phyloP scores from a whole-genome alignment of 1,284 basidiomycete genomes.

The Tilletia walkeri region DNA sequence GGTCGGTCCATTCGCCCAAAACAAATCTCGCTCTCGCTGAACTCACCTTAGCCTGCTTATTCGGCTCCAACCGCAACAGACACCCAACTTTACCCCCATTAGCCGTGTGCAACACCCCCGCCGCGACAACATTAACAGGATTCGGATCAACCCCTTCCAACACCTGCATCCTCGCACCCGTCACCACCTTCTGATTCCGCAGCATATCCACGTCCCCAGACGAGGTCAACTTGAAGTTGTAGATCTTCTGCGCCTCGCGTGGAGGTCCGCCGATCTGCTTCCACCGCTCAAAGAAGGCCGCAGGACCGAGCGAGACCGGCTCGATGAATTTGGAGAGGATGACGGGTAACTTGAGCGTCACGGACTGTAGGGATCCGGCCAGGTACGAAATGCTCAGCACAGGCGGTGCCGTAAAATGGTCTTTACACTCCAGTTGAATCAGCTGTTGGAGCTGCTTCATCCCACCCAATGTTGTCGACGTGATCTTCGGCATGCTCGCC shows the following conservation, averaged over 20 bases:
- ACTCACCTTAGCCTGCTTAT: slow-evolving; percentile 82
- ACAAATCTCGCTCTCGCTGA: neutral
- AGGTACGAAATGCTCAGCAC: slow-evolving; percentile 86
- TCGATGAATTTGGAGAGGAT: slow-evolving; percentile 89
- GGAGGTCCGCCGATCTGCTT: slow-evolving; percentile 92
- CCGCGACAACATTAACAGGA: slow-evolving; percentile 78
- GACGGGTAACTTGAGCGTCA: slow-evolving; percentile 81
- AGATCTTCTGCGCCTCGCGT: slow-evolving; percentile 83
- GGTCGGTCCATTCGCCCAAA: no score
- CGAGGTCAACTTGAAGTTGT: slow-evolving; percentile 69
- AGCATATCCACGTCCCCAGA: slow-evolving; percentile 70
- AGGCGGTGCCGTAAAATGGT: slow-evolving; percentile 73
- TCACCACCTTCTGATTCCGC: slow-evolving; percentile 72
- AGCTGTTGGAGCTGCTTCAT: slow-evolving; percentile 89
- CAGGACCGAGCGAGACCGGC: slow-evolving; percentile 75
- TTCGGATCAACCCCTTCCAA: slow-evolving; percentile 66
- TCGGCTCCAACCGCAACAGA: slow-evolving; percentile 86
- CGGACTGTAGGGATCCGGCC: slow-evolving; percentile 82
- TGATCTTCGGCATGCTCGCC: slow-evolving; percentile 83
- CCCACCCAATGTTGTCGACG: slow-evolving; percentile 71
- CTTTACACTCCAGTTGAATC: slow-evolving; percentile 89
- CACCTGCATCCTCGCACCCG: slow-evolving; percentile 73
- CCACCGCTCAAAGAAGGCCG: slow-evolving; percentile 97
- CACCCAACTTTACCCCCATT: slow-evolving; percentile 89
- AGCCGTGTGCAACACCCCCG: slow-evolving; percentile 86